phyloP scores from a whole-genome alignment of 75 land plant species.

The Selaginella moellendorffii region DNA sequence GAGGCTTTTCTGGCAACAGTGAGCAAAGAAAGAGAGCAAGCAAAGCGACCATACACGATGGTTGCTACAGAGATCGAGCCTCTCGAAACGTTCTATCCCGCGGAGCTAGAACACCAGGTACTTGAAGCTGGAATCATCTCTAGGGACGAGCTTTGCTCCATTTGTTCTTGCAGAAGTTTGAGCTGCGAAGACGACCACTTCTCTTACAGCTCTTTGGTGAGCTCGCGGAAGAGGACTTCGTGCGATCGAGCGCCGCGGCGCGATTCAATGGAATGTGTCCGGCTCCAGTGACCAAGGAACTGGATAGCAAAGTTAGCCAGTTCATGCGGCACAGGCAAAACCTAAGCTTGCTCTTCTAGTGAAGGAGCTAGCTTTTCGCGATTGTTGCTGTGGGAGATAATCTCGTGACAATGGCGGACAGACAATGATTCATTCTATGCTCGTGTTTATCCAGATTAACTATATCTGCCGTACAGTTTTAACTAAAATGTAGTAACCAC shows the following conservation, averaged over 20 bases:
- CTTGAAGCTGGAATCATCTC: background rate
- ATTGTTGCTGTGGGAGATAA: too few species aligned
- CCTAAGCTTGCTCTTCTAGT: background rate
- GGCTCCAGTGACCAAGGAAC: constrained; percentile 6
- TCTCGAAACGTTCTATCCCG: constrained; percentile 54
- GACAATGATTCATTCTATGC: too few species aligned
- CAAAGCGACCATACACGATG: constrained; percentile 26
- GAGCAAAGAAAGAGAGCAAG: constrained; percentile 68
- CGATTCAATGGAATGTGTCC: constrained; percentile 85
- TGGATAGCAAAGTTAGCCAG: background rate
- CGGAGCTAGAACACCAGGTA: constrained; percentile 96
- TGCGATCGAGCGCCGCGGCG: constrained; percentile 41
- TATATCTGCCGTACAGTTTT: too few species aligned
- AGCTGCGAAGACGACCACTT: constrained; percentile 32
- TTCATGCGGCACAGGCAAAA: background rate
- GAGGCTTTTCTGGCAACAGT: constrained; percentile 55
- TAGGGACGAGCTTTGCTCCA: background rate
- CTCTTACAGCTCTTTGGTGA: constrained; percentile 67
- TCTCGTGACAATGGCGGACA: too few species aligned
- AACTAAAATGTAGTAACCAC: too few species aligned
- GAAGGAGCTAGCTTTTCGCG: too few species aligned
- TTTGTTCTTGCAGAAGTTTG: too few species aligned
- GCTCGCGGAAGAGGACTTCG: constrained; percentile 55
- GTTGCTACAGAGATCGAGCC: constrained; percentile 68
- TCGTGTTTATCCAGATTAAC: too few species aligned